Evolutionary conservation across 108 stramenopile species (phyloP).

Genomic region (Bacterosira constricta): DNA sequence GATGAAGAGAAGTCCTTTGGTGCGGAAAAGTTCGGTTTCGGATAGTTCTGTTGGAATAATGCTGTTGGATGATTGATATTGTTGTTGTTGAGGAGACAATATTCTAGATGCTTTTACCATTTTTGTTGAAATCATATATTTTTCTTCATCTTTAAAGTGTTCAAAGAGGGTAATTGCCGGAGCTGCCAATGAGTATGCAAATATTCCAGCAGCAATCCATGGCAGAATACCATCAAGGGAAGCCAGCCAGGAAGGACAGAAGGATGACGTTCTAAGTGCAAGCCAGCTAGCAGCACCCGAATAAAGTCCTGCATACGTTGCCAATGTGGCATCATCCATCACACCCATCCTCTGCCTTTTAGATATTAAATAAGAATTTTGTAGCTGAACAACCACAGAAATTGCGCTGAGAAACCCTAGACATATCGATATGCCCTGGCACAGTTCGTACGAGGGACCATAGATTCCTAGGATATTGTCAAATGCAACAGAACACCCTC

Average conservation of each 20-base stretch:
- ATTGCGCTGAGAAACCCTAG: slow-evolving; percentile 1
- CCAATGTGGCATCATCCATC: slow-evolving; percentile 30
- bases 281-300: slow-evolving; percentile 23
- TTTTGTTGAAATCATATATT: not conserved
- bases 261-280: slow-evolving; percentile 26
- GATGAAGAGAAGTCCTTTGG: slow-evolving; percentile 35
- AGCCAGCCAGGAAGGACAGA: slow-evolving; percentile 29
- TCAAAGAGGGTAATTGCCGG: slow-evolving; percentile 26
- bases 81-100: no score
- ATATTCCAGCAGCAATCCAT: slow-evolving; percentile 16
- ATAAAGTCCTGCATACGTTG: slow-evolving; percentile 30
- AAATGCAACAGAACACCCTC: slow-evolving; percentile 2
- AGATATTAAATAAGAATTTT: not conserved
- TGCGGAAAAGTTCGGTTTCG: slow-evolving; percentile 37
- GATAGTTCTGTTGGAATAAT: slow-evolving; percentile 14
- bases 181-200: slow-evolving; percentile 15
- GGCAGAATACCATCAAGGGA: slow-evolving; percentile 15
- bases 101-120: no score
- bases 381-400: slow-evolving; percentile 5
- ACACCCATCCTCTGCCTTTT: slow-evolving; percentile 17
- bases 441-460: slow-evolving; percentile 1
- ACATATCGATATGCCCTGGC: not conserved
- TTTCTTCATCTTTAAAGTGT: not conserved
- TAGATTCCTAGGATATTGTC: slow-evolving; percentile 17
- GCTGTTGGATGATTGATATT: no score